phyloP scores from a whole-genome alignment of 768 basidiomycete genomes.

The Tubosaeta sp. region DNA sequence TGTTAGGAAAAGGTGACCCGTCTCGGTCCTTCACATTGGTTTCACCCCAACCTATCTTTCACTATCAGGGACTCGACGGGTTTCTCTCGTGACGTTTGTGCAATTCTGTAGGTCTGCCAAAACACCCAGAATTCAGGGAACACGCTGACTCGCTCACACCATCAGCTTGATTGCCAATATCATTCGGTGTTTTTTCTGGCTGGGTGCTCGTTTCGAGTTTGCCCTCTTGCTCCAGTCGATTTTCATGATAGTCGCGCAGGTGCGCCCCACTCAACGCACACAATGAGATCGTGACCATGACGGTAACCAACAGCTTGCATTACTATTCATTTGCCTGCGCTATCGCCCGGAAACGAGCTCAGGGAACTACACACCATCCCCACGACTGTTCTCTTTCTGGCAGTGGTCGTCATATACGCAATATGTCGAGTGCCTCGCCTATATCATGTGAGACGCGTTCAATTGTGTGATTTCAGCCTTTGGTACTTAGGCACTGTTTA shows the following conservation, averaged over 20 bases:
- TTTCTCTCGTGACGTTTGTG: conserved; percentile 84
- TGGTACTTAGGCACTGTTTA: conserved; percentile 14
- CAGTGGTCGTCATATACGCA: conserved; percentile 77
- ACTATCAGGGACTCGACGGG: conserved; percentile 69
- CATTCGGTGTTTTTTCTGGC: conserved; percentile 87
- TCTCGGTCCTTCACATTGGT: conserved; percentile 2
- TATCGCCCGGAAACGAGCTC: conserved; percentile 61
- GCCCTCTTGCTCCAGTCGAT: conserved; percentile 78
- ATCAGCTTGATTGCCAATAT: conserved; percentile 76
- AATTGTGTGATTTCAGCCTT: conserved; percentile 5
- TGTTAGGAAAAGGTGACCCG: conserved; percentile 60
- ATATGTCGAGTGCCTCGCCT: conserved; percentile 80
- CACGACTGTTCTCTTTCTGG: conserved; percentile 76
- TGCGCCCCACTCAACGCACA: conserved; percentile 28
- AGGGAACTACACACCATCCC: conserved; percentile 55
- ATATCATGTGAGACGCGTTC: conserved; percentile 55
- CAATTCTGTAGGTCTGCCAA: conserved; percentile 56
- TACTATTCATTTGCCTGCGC: conserved; percentile 77
- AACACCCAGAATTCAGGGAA: background rate
- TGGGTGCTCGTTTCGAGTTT: conserved; percentile 74
- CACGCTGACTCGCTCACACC: conserved; percentile 9
- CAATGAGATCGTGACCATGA: conserved; percentile 18
- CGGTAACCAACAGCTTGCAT: conserved; percentile 49
- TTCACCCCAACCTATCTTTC: conserved; percentile 6
- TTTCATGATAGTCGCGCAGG: conserved; percentile 83